Evolutionary conservation across 164 flowering plant genomes (phyloP).

Genomic region (Vitis vinifera): DNA sequence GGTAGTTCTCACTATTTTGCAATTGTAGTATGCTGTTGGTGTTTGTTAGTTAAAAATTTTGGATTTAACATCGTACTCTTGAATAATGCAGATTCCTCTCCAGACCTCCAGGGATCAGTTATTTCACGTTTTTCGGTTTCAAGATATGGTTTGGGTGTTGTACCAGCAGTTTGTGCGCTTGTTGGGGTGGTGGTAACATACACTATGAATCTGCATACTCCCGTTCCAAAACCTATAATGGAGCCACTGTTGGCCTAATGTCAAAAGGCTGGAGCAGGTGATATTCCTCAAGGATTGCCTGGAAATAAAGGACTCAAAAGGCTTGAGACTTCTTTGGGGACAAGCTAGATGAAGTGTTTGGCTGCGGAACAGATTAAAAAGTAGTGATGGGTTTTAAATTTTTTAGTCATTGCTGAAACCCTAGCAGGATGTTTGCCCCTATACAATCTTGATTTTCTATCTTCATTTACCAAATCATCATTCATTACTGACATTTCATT

Average conservation of each 20-base stretch:
- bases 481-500: background rate
- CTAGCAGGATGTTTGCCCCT: no score
- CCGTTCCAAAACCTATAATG: conserved; percentile 31
- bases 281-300: background rate
- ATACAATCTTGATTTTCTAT: background rate
- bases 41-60: background rate
- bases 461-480: background rate
- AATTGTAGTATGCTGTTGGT: background rate
- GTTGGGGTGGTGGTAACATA: conserved; percentile 55
- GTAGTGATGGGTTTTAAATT: no score
- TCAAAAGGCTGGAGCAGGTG: background rate
- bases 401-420: no score
- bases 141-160: conserved; percentile 73
- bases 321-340: no score
- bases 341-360: no score
- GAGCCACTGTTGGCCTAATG: conserved; percentile 63
- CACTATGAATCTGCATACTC: conserved; percentile 58
- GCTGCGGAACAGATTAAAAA: no score
- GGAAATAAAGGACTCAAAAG: background rate
- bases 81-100: conserved; percentile 40
- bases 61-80: background rate
- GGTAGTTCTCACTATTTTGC: no score
- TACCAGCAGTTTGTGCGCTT: conserved; percentile 81
- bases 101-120: conserved; percentile 23
- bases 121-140: conserved; percentile 42